Base-by-base conservation (phyloP, 2,329 filamentous ascomycete genomes). In the Magnaporthiopsis incrustans region DNA sequence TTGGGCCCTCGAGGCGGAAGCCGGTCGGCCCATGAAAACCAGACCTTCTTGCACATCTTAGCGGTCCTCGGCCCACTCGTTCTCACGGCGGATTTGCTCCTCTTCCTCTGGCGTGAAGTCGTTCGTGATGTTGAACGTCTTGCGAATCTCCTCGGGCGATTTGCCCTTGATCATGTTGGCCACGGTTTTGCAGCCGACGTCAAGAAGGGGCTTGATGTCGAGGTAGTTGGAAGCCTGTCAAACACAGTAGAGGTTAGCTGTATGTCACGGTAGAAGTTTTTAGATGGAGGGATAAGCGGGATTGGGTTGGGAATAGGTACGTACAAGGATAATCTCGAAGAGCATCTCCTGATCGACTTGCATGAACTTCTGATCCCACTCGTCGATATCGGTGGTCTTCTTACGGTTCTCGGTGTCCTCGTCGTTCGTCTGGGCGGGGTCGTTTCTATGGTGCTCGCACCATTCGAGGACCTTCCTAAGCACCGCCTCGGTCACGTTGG, bases 81-180 rank as follows among this genome's bases (percentile, higher is more conserved):
- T 95, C 82, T 95, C 91, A 4, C 91, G 86, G 65, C 91, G 89
- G 68, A 95, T 99, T 84, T 99, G 95, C 75, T 99, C 95, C 78
- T 99, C 95, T 80, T 99, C 95, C 78, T 99, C 95, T 2, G 94
- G 92, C 0, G 95, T 98, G 80, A 99, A 99, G 77, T 99, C 95
- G 72, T 99, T 99, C 73, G 96, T 95, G 73, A 99, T 99, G 81
- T 99, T 99, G 83, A 99, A 99, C 0, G 95, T 99, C 85, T 98
- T 99, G 62, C 95, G 91, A 72, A 99, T 99, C 82, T 99, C 95
- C 77, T 99, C 95, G 3, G 95, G 95, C 0, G 92, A 97, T 85
- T 99, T 99, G 80, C 95, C 95, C 90, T 99, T 99, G 84, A 99
- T 99, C 95, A 99, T 99, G 81, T 99, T 99, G 67, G 95, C 95